These are phyloP conservation scores for Helotiales sp. DNA, from an alignment of 2,329 filamentous ascomycete genomes.

Conservation along the genomic window DNA sequence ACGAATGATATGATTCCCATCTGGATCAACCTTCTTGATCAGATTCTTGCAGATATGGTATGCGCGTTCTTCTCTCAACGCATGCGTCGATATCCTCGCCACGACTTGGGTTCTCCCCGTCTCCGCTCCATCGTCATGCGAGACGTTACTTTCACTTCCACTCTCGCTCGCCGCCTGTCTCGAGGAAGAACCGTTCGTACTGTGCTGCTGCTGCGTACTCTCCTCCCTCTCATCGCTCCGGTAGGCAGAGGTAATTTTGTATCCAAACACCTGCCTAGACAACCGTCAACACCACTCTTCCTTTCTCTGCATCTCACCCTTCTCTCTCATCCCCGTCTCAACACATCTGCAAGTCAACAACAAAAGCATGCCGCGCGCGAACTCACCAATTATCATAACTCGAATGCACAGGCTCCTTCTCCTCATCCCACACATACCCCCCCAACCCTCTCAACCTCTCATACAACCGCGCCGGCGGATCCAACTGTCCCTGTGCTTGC, in stretches of 20 bases:
- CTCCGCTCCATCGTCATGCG: constrained; percentile 19
- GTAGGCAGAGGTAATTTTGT: constrained; percentile 41
- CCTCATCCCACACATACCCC: constrained; percentile 76
- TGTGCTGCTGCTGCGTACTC: constrained; percentile 14
- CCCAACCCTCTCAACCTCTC: constrained; percentile 72
- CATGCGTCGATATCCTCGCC: constrained; percentile 79
- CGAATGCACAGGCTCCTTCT: constrained; percentile 55
- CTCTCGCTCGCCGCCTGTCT: constrained; percentile 20
- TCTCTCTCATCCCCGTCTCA: too few relatives aligned
- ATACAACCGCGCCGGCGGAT: constrained; percentile 68
- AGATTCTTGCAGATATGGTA: constrained; percentile 80
- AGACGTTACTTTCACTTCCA: constrained; percentile 26
- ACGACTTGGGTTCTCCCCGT: constrained; percentile 53
- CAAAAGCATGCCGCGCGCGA: not conserved
- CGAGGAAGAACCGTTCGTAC: not conserved
- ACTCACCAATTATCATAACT: constrained; percentile 86
- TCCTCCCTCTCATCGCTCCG: too few relatives aligned
- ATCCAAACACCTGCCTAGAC: constrained; percentile 65
- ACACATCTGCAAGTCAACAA: too few relatives aligned
- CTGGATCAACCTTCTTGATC: constrained; percentile 68
- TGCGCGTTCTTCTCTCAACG: constrained; percentile 80
- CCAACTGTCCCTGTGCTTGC: constrained; percentile 39
- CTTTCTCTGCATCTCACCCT: not conserved
- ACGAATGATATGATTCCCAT: constrained; percentile 73
- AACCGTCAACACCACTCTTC: not conserved